Base-by-base conservation (phyloP, 495 filamentous ascomycete genomes). In the Trichoderma erinaceum region DNA sequence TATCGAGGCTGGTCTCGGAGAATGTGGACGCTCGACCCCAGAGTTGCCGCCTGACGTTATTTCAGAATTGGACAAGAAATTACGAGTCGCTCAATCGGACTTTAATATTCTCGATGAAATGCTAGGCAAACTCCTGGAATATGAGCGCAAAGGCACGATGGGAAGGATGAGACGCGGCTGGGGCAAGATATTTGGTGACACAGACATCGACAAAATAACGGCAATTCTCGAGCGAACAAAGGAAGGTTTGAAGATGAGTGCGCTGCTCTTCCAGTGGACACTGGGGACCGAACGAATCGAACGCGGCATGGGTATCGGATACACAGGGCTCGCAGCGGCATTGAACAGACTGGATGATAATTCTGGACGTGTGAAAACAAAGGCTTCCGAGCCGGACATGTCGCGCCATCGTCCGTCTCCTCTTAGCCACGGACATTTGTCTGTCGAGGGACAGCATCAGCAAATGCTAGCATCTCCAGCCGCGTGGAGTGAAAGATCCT, bases 31-130 rank as follows among this genome's bases (percentile, higher is more conserved):
- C 21, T 75, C 77, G 41, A 65, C 71, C 15, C 78, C 80, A 56
- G 72, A 75, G 27, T 74, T 85, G n/a, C 81, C 83, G 2, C 35
- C 71, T 0, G 80, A 85, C 29, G 79, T 83, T 69, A 73, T 81
- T 27, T 69, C 73, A 12, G 84, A 86, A 70, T 78, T 86, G 44
- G 83, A 80, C 46, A 81, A 80, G 72, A 81, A 81, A 64, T 82
- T 85, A 68, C 77, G 77, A 15, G 71, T 74, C 8, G 73, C 79
- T 46, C 73, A 79, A 66, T 73, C 71, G 43, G 82, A 84, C 68
- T 83, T 86, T 71, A 76, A 81, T 38, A 75, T 78, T 3, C 75
- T 86, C 0, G 81, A 85, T 66, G 80, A 85, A 48, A 74, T 83
- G 73, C 71, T 84, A 18, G 71, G 70, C 69, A 81, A 81, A 58